Evolutionary conservation across 2,329 filamentous ascomycete species (phyloP).

Genomic region (Beauveria scarabaeidicola): DNA sequence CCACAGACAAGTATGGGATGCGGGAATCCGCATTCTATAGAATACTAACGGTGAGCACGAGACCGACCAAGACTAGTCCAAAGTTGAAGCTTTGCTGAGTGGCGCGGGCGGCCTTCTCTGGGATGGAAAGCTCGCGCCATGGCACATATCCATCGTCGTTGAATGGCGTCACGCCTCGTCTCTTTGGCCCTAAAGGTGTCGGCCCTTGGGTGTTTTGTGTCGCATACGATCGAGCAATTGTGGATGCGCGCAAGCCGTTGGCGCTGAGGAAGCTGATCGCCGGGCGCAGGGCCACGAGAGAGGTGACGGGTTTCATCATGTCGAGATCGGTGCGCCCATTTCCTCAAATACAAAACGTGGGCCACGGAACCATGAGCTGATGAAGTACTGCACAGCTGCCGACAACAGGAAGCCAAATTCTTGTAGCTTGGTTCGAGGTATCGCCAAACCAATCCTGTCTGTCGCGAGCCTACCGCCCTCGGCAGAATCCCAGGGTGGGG

Average conservation of each 20-base stretch:
- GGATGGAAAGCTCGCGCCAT: conserved; percentile 66
- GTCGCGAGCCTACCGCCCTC: conserved; percentile 26
- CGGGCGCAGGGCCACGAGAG: conserved; percentile 28
- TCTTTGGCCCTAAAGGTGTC: conserved; percentile 36
- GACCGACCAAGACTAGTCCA: conserved; percentile 63
- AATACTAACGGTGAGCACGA: conserved; percentile 61
- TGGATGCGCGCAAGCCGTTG: conserved; percentile 27
- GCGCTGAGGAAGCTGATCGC: conserved; percentile 20
- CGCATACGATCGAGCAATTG: conserved; percentile 46
- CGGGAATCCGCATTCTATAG: neutral
- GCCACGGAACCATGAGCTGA: neutral
- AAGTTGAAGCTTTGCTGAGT: conserved; percentile 91
- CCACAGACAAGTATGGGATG: neutral
- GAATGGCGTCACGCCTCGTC: conserved; percentile 69
- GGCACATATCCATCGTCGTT: conserved; percentile 77
- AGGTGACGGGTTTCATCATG: conserved; percentile 39
- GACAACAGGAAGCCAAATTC: neutral
- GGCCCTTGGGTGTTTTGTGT: conserved; percentile 43
- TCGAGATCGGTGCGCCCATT: conserved; percentile 28
- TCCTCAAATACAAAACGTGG: conserved; percentile 9
- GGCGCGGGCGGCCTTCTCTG: conserved; percentile 74
- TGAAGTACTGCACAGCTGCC: neutral
- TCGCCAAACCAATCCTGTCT: conserved; percentile 5
- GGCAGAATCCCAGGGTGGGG: conserved; percentile 28
- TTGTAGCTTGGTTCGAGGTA: neutral